phyloP scores from a whole-genome alignment of 1,284 basidiomycete species.

The Rhodotorula glutinis region DNA sequence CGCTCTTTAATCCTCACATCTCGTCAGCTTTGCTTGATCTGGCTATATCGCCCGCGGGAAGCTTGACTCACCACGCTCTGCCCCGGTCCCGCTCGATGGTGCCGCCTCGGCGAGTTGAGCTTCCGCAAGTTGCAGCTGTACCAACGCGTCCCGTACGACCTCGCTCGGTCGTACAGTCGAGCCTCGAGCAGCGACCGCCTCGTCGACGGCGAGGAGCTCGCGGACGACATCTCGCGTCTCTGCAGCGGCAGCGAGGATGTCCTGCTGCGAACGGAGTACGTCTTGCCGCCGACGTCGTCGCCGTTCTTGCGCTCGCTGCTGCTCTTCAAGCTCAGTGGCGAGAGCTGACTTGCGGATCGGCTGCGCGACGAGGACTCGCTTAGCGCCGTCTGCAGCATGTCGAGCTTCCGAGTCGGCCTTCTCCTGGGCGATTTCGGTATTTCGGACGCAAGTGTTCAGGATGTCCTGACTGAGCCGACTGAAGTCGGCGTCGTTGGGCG shows the following conservation, averaged over 20 bases:
- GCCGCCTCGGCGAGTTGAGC: slow-evolving; percentile 43
- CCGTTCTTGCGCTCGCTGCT: slow-evolving; percentile 44
- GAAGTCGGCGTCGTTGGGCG: slow-evolving; percentile 80
- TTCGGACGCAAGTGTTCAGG: slow-evolving; percentile 70
- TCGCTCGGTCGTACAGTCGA: slow-evolving; percentile 71
- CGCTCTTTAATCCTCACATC: too few species aligned
- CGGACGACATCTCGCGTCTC: slow-evolving; percentile 58
- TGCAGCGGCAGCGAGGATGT: slow-evolving; percentile 58
- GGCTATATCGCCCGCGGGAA: neutral
- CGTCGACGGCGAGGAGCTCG: slow-evolving; percentile 58
- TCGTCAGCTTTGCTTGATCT: too few species aligned
- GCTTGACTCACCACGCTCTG: slow-evolving; percentile 23
- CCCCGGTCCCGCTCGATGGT: slow-evolving; percentile 43
- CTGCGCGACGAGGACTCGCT: slow-evolving; percentile 50
- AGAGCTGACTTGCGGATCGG: slow-evolving; percentile 53
- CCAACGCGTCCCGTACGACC: slow-evolving; percentile 57
- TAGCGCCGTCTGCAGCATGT: neutral
- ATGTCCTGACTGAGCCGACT: slow-evolving; percentile 57
- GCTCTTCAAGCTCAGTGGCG: slow-evolving; percentile 50
- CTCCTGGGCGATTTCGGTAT: slow-evolving; percentile 64
- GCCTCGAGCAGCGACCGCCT: slow-evolving; percentile 61
- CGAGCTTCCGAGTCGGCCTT: slow-evolving; percentile 34
- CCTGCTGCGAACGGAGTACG: slow-evolving; percentile 46
- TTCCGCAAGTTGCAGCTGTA: slow-evolving; percentile 43
- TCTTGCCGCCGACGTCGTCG: slow-evolving; percentile 18